Base-by-base conservation (phyloP, 331 rosid species). In the Prunus yedoensis region DNA sequence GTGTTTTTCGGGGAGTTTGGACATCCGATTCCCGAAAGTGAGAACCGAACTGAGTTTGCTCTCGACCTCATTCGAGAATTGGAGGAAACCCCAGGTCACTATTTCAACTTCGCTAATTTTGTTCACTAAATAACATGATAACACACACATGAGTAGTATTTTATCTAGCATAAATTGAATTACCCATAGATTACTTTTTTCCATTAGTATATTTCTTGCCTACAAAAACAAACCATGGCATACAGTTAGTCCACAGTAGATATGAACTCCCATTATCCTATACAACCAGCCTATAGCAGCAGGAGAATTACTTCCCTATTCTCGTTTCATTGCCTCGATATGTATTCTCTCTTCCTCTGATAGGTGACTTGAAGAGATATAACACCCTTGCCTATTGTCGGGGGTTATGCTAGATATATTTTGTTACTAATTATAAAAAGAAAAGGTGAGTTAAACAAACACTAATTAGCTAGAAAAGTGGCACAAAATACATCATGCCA, bases 1-100 rank as follows among this genome's bases (percentile, higher is more conserved):
- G 3, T 2, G 6, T 94, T 88, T 70, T 90, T 91, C 78, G 50
- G 87, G 0, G 93, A 90, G 17, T 94, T 91, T 56, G 93, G 92
- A 0, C 90, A 85, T 70, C 98, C 98, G 0, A 91, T 94, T 6
- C 96, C 98, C 1, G 92, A 83, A 18, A 87, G 78, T 27, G 98
- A 94, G 46, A 90, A 94, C 81, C 82, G 91, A 5, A 89, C 96
- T 0, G 98, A 94, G 25, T 91, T 94, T 65, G 95, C 97, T 1
- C 87, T 94, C 0, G 98, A 94, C 74, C 76, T 91, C 12, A 88
- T 94, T 41, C 93, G 96, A 5, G 95, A 91, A 52, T 86, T 91
- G 0, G 98, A 94, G 69, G 85, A 87, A 83, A 69, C 84, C 14
- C 90, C 88, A 0, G 91, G 77, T 65, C 23, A 63, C 13, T 5